Evolutionary conservation across 305 asterid species (phyloP), one percentile per base, ranked within the genome.

Genomic region (Euphrasia arctica): DNA sequence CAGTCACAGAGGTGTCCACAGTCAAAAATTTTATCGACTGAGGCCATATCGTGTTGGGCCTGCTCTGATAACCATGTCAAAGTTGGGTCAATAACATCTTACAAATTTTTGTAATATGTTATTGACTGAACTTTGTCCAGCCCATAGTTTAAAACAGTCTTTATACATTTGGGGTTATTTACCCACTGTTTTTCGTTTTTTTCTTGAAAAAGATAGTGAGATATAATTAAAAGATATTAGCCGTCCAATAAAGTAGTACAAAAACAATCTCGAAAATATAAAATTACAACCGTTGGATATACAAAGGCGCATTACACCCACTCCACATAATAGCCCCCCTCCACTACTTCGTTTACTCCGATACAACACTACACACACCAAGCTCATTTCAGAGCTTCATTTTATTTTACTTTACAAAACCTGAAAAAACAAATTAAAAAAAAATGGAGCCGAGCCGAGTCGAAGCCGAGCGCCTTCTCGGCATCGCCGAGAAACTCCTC

Each of bases 401-500:
- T 48, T 48, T 5, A 36, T 36, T 36, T 5, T 32, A 4, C 45
- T 39, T 39, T 9, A 13, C 58, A n/a, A 2, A 34, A 6, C 52
- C 14, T 3, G 25, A 36, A 28, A 45, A 45, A 42, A 9, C 34
- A 58, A 65, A 85, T 87, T 86, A 82, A 15, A 89, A 82, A 25
- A 25, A 74, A 81, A 87, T 57, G 60, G 84, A 86, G 63, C 84
- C 97, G 27, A 85, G 87, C 80, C 79, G 96, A 63, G 88, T 91
- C 14, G 98, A 92, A 73, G 98, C 97, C 39, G 97, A 92, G 62
- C 89, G 98, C 10, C 78, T 89, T 54, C 65, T 90, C 3, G 97
- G 96, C 42, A 80, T 92, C 76, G 90, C 98, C 60, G 96, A 87
- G 70, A 92, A 90, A 80, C 96, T 92, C 14, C 87, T 92, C 50